Evolutionary conservation across 176 grass and related monocot species (phyloP), one percentile per base, ranked within the genome.

Genomic region (Oryza meridionalis): DNA sequence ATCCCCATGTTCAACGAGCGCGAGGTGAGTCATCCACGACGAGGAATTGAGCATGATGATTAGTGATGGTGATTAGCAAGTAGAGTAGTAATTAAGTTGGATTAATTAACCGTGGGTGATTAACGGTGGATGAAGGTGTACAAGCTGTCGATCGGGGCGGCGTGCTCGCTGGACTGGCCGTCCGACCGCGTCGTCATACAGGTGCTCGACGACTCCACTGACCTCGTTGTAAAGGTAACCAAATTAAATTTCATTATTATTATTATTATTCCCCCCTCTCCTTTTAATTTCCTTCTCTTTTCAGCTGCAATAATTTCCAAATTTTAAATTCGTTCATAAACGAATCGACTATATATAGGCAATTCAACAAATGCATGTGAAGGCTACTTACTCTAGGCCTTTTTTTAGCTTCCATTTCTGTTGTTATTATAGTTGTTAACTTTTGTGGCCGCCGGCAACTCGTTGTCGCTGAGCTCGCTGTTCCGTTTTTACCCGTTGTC

Each of bases 1-100:
- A 99, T 99, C 81, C 96, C 93, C 50, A 99, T 99, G 96, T 99
- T 90, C 89, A 99, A 99, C 82, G 96, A 99, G 87, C 89, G 77
- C 13, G 93, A 99, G 91, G 96, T 96, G 70, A 76, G 70, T 40
- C 7, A 11, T 35, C 33, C 29, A 31, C 14, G 12, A 50, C 4
- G 14, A 5, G 1, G 47, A 16, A 40, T 40, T 8, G 38, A 40
- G 38, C 38, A 40, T 1, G 14, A 2, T 16, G 51, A 58, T 58
- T 58, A 8, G 17, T 43, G 42, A 43, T 11, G 9, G 42, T 43
- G 42, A 43, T 43, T 43, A 43, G 10, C 42, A 43, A 43, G 9
- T 10, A 35, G 29, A 31, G 29, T 31, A 31, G 29, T 31, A 43
- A 43, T 43, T 43, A 43, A 43, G 9, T 8, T 7, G 4, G 51